These are phyloP conservation scores for Vachellia collinsii DNA, from an alignment of 306 rosid genomes.

Conservation along the genomic window DNA sequence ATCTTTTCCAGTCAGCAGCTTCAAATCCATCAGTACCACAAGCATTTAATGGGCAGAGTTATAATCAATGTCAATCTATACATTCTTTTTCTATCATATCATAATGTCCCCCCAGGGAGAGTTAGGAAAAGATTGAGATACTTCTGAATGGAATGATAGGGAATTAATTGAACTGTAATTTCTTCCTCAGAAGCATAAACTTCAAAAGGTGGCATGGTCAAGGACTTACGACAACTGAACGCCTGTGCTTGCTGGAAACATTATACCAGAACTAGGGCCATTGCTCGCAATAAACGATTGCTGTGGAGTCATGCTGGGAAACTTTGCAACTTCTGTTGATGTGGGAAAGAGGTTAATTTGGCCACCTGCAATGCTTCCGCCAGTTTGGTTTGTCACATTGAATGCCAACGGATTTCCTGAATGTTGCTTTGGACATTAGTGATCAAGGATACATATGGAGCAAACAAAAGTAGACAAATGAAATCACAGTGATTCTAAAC, in stretches of 20 bases:
- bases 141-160: constrained; percentile 27
- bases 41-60: neutral
- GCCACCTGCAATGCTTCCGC: constrained; percentile 42
- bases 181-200: constrained; percentile 20
- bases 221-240: constrained; percentile 59
- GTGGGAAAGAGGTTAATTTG: constrained; percentile 44
- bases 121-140: constrained; percentile 9
- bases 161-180: constrained; percentile 31
- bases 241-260: constrained; percentile 46
- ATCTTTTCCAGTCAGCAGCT: no score
- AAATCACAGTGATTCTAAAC: constrained; percentile 1
- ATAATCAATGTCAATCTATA: constrained; percentile 15
- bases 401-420: constrained; percentile 46
- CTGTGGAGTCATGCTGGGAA: constrained; percentile 43
- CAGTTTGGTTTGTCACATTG: constrained; percentile 40
- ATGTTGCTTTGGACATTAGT: constrained; percentile 42
- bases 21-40: neutral
- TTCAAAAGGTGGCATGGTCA: neutral
- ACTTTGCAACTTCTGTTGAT: constrained; percentile 37
- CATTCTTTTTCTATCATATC: constrained; percentile 5
- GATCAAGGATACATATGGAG: constrained; percentile 28
- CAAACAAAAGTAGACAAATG: constrained; percentile 18
- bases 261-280: constrained; percentile 35
- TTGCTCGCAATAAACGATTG: constrained; percentile 35
- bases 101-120: neutral